These are phyloP conservation scores for Stachybotrys chlorohalonatus DNA, from an alignment of 2,329 filamentous ascomycete genomes.

Conservation along the genomic window DNA sequence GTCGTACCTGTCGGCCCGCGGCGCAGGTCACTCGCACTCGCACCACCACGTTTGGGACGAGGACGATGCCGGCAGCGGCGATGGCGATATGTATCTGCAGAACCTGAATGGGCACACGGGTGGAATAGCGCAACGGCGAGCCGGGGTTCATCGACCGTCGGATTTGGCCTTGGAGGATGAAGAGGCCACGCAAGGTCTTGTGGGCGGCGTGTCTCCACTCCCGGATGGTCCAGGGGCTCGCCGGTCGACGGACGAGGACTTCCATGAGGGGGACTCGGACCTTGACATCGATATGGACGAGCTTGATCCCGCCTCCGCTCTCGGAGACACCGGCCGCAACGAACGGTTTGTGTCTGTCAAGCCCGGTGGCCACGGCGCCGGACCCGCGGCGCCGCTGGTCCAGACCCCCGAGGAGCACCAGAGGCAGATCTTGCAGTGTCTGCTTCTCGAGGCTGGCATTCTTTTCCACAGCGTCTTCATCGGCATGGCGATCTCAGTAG, in stretches of 20 bases:
- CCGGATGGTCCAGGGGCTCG: conserved; percentile 34
- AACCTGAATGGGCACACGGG: conserved; percentile 10
- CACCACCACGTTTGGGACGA: conserved; percentile 41
- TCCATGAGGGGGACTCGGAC: conserved; percentile 42
- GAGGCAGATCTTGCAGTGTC: conserved; percentile 64
- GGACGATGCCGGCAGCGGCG: conserved; percentile 35
- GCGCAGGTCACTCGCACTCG: conserved; percentile 52
- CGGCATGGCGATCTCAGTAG: conserved; percentile 76
- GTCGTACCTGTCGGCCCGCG: conserved; percentile 73
- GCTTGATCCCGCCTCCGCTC: conserved; percentile 30
- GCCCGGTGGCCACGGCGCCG: conserved; percentile 8
- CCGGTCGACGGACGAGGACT: conserved; percentile 27
- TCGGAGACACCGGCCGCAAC: conserved; percentile 12
- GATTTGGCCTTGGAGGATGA: conserved; percentile 43
- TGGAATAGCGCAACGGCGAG: conserved; percentile 28
- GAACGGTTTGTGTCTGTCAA: conserved; percentile 23
- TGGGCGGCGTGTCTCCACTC: conserved; percentile 49
- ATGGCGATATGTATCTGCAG: conserved; percentile 15
- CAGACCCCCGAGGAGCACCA: conserved; percentile 48
- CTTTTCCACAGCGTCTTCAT: conserved; percentile 82
- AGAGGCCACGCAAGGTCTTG: conserved; percentile 44
- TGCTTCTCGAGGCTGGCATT: conserved; percentile 74
- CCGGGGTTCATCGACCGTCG: conserved; percentile 30
- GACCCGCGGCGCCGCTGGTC: conserved; percentile 15
- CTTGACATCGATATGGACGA: conserved; percentile 54